phyloP scores from a whole-genome alignment of 1,284 basidiomycete species.

The Marasmius tenuissimus region DNA sequence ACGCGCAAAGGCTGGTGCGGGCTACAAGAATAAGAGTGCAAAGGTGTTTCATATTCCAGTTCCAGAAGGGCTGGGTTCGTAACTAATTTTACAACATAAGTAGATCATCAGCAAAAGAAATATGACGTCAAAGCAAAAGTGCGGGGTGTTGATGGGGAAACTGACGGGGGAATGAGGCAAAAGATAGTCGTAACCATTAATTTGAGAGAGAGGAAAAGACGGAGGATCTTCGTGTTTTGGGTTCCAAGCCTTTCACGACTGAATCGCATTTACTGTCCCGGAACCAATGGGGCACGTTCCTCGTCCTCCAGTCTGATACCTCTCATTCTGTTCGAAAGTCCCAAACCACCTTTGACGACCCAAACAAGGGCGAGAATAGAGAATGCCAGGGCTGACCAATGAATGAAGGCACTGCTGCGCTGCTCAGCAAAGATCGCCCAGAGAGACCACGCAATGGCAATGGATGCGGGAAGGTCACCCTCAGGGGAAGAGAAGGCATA shows the following conservation, averaged over 20 bases:
- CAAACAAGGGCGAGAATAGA: constrained; percentile 84
- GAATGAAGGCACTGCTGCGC: constrained; percentile 68
- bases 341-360: constrained; percentile 73
- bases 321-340: constrained; percentile 43
- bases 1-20: too few relatives aligned
- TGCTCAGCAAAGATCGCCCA: constrained; percentile 85
- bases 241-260: not conserved
- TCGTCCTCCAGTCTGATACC: constrained; percentile 73
- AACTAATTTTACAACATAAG: too few relatives aligned
- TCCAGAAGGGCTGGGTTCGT: too few relatives aligned
- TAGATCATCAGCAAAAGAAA: too few relatives aligned
- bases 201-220: not conserved
- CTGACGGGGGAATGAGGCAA: not conserved
- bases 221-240: not conserved
- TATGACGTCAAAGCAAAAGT: too few relatives aligned
- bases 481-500: constrained; percentile 90
- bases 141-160: too few relatives aligned
- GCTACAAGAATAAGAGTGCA: too few relatives aligned
- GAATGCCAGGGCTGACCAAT: constrained; percentile 88
- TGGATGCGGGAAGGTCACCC: constrained; percentile 87
- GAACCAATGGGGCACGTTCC: constrained; percentile 80
- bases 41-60: too few relatives aligned
- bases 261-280: not conserved
- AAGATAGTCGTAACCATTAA: not conserved
- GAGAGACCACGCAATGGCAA: constrained; percentile 82